Evolutionary conservation across 805 yeast species (phyloP), one percentile per base, ranked within the genome.

Genomic region (Peterozyma xylosa): DNA sequence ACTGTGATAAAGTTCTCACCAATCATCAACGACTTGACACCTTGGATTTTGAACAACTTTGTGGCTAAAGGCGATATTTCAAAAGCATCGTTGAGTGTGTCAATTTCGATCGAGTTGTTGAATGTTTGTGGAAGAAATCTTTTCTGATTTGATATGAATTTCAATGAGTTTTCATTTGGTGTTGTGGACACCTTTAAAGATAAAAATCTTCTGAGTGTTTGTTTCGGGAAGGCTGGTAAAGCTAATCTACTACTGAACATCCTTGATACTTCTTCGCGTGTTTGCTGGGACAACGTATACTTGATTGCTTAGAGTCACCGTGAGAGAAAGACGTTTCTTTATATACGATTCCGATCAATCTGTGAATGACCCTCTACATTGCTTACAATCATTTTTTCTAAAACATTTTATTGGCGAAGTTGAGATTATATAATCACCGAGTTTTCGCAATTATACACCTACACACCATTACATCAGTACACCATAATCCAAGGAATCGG

Each of bases 1-100:
- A 85, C 78, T 0, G 91, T 82, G 42, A 85, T 62, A 51, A 85
- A 85, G 54, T 83, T 74, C n/a, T 74, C 74, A 15, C 91, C 91
- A 51, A 85, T 74, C 80, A 85, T 75, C 15, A 85, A 64, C 0
- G 87, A 78, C 51, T 70, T 78, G n/a, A 84, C 84, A 0, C 84
- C 86, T 52, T 79, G 66, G 17, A 77, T 45, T 49, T 73, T 71
- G 70, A 82, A 81, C 27, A 84, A 58, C 47, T 72, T 71, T 35
- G 72, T 61, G 1, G 88, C 88, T 39, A 84, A 62, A 9, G 85
- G 86, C 0, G 90, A 82, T 51, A 67, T 70, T 10, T 71, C 72
- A 16, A 68, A 64, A 0, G 82, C 80, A 45, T 73, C 79, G n/a
- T 73, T 60, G 5, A 77, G 54, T 14, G 74, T 67, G 9, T 76